A percentile compares a stretch with the other conserved stretches of the same genome.
phyloP scores from a whole-genome alignment of 495 filamentous ascomycete species.

The Aspergillus saccharolyticus region DNA sequence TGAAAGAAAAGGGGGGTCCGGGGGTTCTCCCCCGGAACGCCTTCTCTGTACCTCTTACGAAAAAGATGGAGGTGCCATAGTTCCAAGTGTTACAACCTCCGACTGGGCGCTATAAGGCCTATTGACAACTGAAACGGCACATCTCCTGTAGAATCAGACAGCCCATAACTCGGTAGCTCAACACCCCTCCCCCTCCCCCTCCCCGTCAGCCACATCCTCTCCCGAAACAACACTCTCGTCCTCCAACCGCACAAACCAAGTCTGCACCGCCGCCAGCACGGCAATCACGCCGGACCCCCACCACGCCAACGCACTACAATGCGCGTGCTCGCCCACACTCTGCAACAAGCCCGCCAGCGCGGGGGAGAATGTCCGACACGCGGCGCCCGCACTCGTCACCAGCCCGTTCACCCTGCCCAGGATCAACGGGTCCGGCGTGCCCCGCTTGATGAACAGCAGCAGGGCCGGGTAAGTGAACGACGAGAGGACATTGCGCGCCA shows the following conservation, averaged over 20 bases:
- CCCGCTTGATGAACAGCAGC: not conserved
- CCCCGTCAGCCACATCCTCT: not conserved
- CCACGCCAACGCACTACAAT: not conserved
- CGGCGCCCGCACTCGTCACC: not conserved
- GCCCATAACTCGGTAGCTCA: too few species aligned
- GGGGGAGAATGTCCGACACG: not conserved
- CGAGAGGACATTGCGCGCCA: not conserved
- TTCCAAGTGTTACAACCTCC: too few species aligned
- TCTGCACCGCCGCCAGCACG: not conserved
- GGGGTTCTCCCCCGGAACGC: too few species aligned
- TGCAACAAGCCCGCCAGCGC: not conserved
- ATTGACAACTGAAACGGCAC: too few species aligned
- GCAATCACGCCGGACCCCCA: not conserved
- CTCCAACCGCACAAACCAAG: not conserved
- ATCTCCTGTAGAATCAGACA: too few species aligned
- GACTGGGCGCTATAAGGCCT: too few species aligned
- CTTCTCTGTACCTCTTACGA: too few species aligned
- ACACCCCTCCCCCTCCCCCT: too few species aligned
- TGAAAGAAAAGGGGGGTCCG: too few species aligned
- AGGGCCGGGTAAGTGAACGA: not conserved
- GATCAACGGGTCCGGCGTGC: not conserved
- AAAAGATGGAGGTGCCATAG: too few species aligned
- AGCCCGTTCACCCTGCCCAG: not conserved
- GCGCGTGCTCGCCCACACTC: not conserved
- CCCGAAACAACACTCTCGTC: not conserved